phyloP scores from a whole-genome alignment of 352 stramenopile species.

The Elongisporangium anandrum region DNA sequence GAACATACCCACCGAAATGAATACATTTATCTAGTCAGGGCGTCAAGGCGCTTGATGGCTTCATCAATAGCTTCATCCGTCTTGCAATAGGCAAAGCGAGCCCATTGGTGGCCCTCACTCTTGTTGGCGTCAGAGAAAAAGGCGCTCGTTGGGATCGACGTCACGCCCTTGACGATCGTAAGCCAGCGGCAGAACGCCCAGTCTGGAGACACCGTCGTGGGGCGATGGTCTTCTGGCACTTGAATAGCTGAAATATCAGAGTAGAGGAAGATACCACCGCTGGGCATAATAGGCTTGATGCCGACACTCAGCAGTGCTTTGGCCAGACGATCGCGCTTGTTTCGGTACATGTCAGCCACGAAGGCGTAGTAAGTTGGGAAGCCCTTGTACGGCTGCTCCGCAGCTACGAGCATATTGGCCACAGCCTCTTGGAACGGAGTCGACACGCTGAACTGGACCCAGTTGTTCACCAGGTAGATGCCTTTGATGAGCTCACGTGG shows the following conservation, averaged over 20 bases:
- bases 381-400: constrained; percentile 63
- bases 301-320: constrained; percentile 46
- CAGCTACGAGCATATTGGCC: constrained; percentile 68
- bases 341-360: constrained; percentile 63
- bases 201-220: constrained; percentile 66
- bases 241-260: constrained; percentile 68
- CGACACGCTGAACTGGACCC: constrained; percentile 83
- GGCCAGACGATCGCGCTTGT: constrained; percentile 65
- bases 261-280: constrained; percentile 79
- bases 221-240: constrained; percentile 45
- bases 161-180: constrained; percentile 89
- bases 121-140: constrained; percentile 91
- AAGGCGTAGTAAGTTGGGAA: constrained; percentile 80
- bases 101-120: constrained; percentile 58
- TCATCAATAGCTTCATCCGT: constrained; percentile 89
- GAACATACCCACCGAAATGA: no score
- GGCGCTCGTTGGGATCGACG: constrained; percentile 88
- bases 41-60: constrained; percentile 68
- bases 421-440: constrained; percentile 86
- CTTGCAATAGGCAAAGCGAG: constrained; percentile 96
- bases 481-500: constrained; percentile 66
- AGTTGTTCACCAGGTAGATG: constrained; percentile 81
- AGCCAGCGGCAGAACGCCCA: constrained; percentile 93
- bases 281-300: constrained; percentile 57
- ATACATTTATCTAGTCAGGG: background rate